These are phyloP conservation scores for Gentiana macrophylla DNA, from an alignment of 257 asterid genomes.

Conservation along the genomic window DNA sequence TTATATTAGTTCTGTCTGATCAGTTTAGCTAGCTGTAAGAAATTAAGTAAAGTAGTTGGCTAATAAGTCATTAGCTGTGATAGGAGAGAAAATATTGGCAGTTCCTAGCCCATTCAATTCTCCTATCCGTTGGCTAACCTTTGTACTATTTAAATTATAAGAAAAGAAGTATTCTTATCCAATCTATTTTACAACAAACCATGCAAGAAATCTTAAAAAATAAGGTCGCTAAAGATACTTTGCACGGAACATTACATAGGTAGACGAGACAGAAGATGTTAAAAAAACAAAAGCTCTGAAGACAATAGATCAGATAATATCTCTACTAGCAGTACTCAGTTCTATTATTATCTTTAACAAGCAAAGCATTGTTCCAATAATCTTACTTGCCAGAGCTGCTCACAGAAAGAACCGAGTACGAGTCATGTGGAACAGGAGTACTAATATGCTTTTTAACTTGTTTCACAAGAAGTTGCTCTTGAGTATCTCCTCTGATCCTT, in stretches of 20 bases:
- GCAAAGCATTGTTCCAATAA: conserved; percentile 5
- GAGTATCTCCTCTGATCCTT: conserved; percentile 76
- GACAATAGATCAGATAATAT: neutral
- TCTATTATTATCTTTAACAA: neutral
- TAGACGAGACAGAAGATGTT: neutral
- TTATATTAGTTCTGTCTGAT: too few relatives aligned
- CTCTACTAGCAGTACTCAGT: neutral
- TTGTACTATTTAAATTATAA: too few relatives aligned
- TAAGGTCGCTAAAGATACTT: too few relatives aligned
- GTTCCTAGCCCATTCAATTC: too few relatives aligned
- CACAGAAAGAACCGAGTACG: conserved; percentile 86
- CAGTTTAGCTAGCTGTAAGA: too few relatives aligned
- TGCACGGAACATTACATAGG: neutral
- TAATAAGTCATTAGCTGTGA: too few relatives aligned
- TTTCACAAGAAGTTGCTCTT: conserved; percentile 86
- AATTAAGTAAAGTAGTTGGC: too few relatives aligned
- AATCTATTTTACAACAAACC: too few relatives aligned
- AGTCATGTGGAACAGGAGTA: conserved; percentile 98
- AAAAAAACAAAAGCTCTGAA: neutral
- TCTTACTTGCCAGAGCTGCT: conserved; percentile 99
- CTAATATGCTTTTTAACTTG: conserved; percentile 86
- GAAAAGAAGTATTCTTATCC: too few relatives aligned
- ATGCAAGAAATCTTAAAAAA: too few relatives aligned
- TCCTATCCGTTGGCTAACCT: too few relatives aligned
- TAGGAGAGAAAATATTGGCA: too few relatives aligned